Evolutionary conservation across 139 green algal species (phyloP).

Genomic region (Ostreobium quekettii): DNA sequence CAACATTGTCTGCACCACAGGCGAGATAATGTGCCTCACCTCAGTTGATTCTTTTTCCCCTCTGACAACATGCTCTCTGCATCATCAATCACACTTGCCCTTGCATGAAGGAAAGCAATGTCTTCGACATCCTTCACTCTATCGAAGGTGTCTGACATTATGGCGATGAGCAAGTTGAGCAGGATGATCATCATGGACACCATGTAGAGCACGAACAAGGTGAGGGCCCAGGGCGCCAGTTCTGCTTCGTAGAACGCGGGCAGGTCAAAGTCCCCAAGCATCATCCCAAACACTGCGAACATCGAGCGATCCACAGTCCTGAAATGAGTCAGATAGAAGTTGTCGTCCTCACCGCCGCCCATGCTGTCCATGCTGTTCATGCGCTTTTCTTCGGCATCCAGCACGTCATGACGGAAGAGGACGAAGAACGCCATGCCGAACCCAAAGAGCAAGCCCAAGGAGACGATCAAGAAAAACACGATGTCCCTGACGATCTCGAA

Average conservation of each 20-base stretch:
- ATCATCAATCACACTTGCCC: constrained; percentile 12
- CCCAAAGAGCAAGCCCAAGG: not conserved
- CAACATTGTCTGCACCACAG: too few relatives aligned
- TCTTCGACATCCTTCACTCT: constrained; percentile 9
- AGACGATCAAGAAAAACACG: not conserved
- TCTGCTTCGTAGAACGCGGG: not conserved
- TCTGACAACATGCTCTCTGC: constrained; percentile 10
- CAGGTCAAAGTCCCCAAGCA: constrained; percentile 17
- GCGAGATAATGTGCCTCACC: too few relatives aligned
- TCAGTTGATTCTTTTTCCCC: not conserved
- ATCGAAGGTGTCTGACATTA: constrained; percentile 19
- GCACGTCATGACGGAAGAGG: too few relatives aligned
- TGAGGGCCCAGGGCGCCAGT: not conserved
- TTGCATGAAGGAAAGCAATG: constrained; percentile 9
- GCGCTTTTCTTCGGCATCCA: too few relatives aligned
- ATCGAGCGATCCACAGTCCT: too few relatives aligned
- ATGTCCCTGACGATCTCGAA: not conserved
- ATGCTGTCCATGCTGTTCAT: too few relatives aligned
- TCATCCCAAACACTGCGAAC: not conserved
- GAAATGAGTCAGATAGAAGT: too few relatives aligned
- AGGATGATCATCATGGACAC: constrained; percentile 15
- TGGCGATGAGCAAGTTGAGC: constrained; percentile 16
- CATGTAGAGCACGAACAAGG: constrained; percentile 19
- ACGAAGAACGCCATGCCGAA: not conserved
- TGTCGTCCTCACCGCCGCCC: too few relatives aligned